Evolutionary conservation across 1,284 basidiomycete genomes (phyloP).

Genomic region (Pseudozyma pruni): DNA sequence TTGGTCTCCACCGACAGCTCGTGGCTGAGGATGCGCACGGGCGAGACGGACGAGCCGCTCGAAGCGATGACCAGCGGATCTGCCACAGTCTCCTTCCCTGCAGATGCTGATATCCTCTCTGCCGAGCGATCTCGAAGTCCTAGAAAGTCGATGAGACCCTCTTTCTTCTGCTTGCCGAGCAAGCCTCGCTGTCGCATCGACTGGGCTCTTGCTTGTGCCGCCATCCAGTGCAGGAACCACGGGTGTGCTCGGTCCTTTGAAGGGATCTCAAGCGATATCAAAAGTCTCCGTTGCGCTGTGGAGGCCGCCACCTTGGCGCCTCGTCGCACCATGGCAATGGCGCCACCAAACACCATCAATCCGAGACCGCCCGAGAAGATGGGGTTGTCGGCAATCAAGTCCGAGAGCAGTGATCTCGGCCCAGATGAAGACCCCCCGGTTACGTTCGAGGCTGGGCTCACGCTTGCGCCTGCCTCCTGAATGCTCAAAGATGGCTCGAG

Average conservation of each 20-base stretch:
- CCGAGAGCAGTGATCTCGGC: slow-evolving; percentile 30
- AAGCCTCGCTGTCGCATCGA: slow-evolving; percentile 57
- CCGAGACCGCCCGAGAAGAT: slow-evolving; percentile 65
- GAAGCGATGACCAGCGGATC: slow-evolving; percentile 68
- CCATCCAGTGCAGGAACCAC: slow-evolving; percentile 99
- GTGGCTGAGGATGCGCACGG: slow-evolving; percentile 72
- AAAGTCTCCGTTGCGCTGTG: slow-evolving; percentile 84
- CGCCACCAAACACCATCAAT: slow-evolving; percentile 65
- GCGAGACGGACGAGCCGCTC: slow-evolving; percentile 66
- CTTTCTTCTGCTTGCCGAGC: slow-evolving; percentile 50
- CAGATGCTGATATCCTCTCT: background rate
- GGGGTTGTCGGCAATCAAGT: slow-evolving; percentile 56
- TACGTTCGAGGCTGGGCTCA: background rate
- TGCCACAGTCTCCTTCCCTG: slow-evolving; percentile 9
- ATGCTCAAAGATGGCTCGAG: background rate
- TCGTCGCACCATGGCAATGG: slow-evolving; percentile 53
- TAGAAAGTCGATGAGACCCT: slow-evolving; percentile 57
- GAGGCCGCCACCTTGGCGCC: slow-evolving; percentile 77
- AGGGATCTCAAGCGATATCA: slow-evolving; percentile 94
- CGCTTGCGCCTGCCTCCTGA: background rate
- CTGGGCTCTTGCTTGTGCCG: slow-evolving; percentile 70
- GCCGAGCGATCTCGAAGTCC: slow-evolving; percentile 42
- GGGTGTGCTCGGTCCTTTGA: slow-evolving; percentile 94
- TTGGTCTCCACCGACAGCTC: slow-evolving; percentile 92
- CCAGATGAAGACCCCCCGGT: background rate